A percentile compares a stretch with the other conserved stretches of the same genome.
Conservation (phyloP, 192 early-diverging fungal genomes). For the Mortierella hygrophila region DNA sequence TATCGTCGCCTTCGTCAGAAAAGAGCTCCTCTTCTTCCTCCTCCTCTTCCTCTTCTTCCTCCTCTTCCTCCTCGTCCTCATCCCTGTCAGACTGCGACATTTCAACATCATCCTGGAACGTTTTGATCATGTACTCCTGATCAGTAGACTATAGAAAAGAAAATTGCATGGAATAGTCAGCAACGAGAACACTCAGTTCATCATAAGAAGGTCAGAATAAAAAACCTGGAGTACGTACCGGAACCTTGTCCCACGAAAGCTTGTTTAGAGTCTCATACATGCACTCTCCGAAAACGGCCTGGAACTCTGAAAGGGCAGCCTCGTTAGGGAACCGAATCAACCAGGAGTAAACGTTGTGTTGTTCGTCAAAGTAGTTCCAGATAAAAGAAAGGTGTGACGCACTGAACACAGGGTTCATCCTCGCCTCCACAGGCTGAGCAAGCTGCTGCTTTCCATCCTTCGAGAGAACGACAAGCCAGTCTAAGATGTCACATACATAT, state of each 20-base stretch:
- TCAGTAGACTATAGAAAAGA: constrained; percentile 61
- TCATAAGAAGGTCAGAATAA: background rate
- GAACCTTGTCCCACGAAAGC: constrained; percentile 73
- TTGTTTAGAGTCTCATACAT: constrained; percentile 83
- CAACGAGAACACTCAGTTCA: background rate
- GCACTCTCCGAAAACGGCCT: constrained; percentile 74
- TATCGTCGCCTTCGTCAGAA: constrained; percentile 51
- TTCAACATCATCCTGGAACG: constrained; percentile 81
- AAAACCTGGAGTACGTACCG: constrained; percentile 36
- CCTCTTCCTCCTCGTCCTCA: constrained; percentile 21
- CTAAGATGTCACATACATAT: constrained; percentile 29
- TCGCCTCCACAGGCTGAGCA: constrained; percentile 73
- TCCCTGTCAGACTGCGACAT: constrained; percentile 61
- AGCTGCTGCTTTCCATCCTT: constrained; percentile 59
- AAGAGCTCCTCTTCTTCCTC: constrained; percentile 29
- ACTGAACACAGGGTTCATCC: constrained; percentile 86
- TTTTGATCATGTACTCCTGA: constrained; percentile 80
- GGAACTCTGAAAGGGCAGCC: constrained; percentile 68
- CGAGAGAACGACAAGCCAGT: constrained; percentile 67
- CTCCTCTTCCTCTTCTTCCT: constrained; percentile 18
- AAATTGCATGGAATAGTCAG: background rate
- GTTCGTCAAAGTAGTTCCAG: constrained; percentile 82
- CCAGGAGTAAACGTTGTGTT: constrained; percentile 76
- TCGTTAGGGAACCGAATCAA: constrained; percentile 73
- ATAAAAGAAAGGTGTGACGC: constrained; percentile 76